phyloP scores from a whole-genome alignment of 2,329 filamentous ascomycete species.

The Fusarium buharicum region DNA sequence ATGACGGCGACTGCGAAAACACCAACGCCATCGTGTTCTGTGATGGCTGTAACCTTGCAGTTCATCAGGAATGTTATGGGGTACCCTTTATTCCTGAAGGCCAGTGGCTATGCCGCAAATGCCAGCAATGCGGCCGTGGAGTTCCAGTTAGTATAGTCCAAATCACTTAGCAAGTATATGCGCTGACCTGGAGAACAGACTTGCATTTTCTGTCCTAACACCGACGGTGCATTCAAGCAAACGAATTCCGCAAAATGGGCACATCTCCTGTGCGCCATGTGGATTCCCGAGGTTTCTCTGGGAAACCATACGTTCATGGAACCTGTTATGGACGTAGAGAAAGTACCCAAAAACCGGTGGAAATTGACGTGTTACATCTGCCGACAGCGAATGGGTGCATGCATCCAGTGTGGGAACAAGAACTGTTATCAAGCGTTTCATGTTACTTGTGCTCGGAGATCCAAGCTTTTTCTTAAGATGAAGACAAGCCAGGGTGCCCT shows the following conservation, averaged over 20 bases:
- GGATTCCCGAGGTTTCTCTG: slow-evolving; percentile 96
- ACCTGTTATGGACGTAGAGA: slow-evolving; percentile 96
- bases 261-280: slow-evolving; percentile 95
- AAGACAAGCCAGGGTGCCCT: slow-evolving; percentile 86
- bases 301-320: slow-evolving; percentile 99
- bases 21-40: slow-evolving; percentile 99
- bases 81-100: slow-evolving; percentile 99
- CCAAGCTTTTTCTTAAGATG: slow-evolving; percentile 93
- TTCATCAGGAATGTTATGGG: slow-evolving; percentile 98
- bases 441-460: slow-evolving; percentile 91
- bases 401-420: slow-evolving; percentile 98
- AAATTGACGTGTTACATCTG: slow-evolving; percentile 96
- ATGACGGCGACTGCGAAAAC: slow-evolving; percentile 99
- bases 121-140: slow-evolving; percentile 91
- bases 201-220: slow-evolving; percentile 98
- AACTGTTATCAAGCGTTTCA: slow-evolving; percentile 97
- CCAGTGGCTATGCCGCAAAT: slow-evolving; percentile 97
- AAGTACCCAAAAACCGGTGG: slow-evolving; percentile 95
- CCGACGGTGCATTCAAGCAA: slow-evolving; percentile 97
- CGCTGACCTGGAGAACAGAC: slow-evolving; percentile 62
- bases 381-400: slow-evolving; percentile 96
- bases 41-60: slow-evolving; percentile 95
- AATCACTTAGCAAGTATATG: background rate
- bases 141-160: slow-evolving; percentile 71
- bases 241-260: slow-evolving; percentile 97